Base-by-base conservation (phyloP, 768 basidiomycete species). In the Porphyrellus cyaneotinctus region DNA sequence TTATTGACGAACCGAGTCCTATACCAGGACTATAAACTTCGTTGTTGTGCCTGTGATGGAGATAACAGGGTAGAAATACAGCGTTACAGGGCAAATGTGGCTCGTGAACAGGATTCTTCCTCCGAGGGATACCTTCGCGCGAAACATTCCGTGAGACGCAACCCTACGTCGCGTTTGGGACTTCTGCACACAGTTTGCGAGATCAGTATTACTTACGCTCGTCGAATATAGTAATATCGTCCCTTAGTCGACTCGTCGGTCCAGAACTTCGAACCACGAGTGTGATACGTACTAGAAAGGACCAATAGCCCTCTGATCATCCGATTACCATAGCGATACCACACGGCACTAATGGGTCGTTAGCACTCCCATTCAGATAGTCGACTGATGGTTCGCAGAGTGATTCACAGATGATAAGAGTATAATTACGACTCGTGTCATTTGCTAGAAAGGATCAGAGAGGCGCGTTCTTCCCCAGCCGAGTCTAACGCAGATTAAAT, bases 401-500 rank as follows among this genome's bases (percentile, higher is more conserved):
- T 37, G 35, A 56, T 56, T 57, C 49, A 78, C 78, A 49, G 52
- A 76, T 74, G 10, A 78, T 54, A 4, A n/a, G n/a, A n/a, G n/a
- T n/a, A n/a, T n/a, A n/a, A n/a, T n/a, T n/a, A n/a, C n/a, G n/a
- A n/a, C n/a, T n/a, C n/a, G n/a, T n/a, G n/a, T n/a, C n/a, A n/a
- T n/a, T n/a, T n/a, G n/a, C n/a, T n/a, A n/a, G n/a, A n/a, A n/a
- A n/a, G n/a, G n/a, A n/a, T n/a, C n/a, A n/a, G n/a, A n/a, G n/a
- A n/a, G n/a, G n/a, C n/a, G n/a, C n/a, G n/a, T n/a, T n/a, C n/a
- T n/a, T n/a, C n/a, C n/a, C n/a, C n/a, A n/a, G n/a, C n/a, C n/a
- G n/a, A n/a, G n/a, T n/a, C n/a, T n/a, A n/a, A n/a, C n/a, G n/a
- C n/a, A n/a, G n/a, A n/a, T n/a, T n/a, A n/a, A n/a, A n/a, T n/a